Evolutionary conservation across 495 filamentous ascomycete species (phyloP).

Genomic region (Neurospora sp.): DNA sequence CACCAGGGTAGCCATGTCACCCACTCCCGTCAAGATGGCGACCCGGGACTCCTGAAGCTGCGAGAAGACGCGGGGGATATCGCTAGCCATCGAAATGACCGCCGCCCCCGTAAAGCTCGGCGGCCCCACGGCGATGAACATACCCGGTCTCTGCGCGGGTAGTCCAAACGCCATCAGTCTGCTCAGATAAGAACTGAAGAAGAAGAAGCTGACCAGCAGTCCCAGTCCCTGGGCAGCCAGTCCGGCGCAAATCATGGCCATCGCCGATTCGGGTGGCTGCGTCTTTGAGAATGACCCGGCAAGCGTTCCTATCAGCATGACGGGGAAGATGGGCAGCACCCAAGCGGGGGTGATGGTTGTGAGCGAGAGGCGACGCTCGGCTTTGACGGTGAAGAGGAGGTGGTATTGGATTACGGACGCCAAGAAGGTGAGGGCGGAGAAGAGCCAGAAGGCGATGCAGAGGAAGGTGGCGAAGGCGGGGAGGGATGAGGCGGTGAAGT

Average conservation of each 20-base stretch:
- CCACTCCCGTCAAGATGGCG: not conserved
- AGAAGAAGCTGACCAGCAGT: constrained; percentile 37
- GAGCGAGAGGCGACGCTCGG: constrained; percentile 21
- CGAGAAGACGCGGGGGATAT: no score
- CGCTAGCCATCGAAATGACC: constrained; percentile 46
- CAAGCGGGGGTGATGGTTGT: constrained; percentile 42
- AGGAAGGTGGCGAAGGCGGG: constrained; percentile 32
- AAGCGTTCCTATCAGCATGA: constrained; percentile 43
- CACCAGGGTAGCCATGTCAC: constrained; percentile 6
- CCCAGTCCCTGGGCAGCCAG: constrained; percentile 44
- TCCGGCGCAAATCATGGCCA: constrained; percentile 38
- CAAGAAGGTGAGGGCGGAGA: constrained; percentile 30
- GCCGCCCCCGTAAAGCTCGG: constrained; percentile 61
- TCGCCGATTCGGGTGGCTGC: constrained; percentile 26
- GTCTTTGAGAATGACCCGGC: constrained; percentile 29
- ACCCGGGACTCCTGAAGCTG: not conserved
- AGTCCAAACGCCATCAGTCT: constrained; percentile 52
- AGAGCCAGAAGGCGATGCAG: constrained; percentile 43
- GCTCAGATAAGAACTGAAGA: constrained; percentile 47
- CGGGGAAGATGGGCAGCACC: constrained; percentile 47
- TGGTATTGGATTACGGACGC: constrained; percentile 41
- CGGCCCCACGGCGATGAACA: constrained; percentile 66
- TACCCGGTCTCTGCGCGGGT: constrained; percentile 44
- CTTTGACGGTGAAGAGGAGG: constrained; percentile 38
- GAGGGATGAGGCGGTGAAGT: not conserved